phyloP scores from a whole-genome alignment of 108 stramenopile genomes.

The Nannochloropsis salina region DNA sequence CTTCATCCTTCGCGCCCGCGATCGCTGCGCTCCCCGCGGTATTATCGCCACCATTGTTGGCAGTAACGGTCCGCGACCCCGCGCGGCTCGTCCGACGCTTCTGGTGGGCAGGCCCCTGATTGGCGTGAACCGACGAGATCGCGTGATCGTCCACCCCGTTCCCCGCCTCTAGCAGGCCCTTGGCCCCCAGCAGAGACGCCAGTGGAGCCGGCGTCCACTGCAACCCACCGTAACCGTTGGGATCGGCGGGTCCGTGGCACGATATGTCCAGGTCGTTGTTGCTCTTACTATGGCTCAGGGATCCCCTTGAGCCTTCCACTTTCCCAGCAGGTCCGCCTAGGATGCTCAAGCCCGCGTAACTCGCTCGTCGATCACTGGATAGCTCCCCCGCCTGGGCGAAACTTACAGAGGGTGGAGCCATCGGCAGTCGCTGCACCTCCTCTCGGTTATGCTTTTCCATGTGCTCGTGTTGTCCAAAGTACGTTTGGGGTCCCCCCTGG shows the following conservation, averaged over 20 bases:
- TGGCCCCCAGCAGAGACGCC: neutral
- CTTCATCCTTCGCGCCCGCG: neutral
- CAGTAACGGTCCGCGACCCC: neutral
- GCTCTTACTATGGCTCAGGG: neutral
- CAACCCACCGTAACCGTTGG: conserved; percentile 1
- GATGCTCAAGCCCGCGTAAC: neutral
- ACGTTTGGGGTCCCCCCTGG: neutral
- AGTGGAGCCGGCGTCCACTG: neutral
- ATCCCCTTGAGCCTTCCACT: neutral
- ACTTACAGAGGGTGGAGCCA: neutral
- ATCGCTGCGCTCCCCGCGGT: neutral
- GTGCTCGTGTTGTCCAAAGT: neutral
- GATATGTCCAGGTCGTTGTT: conserved; percentile 9
- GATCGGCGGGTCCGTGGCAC: neutral
- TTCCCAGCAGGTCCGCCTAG: too few species aligned
- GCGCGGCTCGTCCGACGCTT: neutral
- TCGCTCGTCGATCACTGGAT: neutral
- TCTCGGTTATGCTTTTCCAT: neutral
- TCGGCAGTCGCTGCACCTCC: neutral
- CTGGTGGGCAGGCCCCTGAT: neutral
- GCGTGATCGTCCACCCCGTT: neutral
- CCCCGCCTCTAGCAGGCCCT: neutral
- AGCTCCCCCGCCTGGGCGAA: neutral
- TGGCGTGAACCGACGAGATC: neutral
- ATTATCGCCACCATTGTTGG: too few species aligned